Evolutionary conservation across 208 protist species (phyloP), one percentile per base, ranked within the genome.

Genomic region (Crithidia mellificae): DNA sequence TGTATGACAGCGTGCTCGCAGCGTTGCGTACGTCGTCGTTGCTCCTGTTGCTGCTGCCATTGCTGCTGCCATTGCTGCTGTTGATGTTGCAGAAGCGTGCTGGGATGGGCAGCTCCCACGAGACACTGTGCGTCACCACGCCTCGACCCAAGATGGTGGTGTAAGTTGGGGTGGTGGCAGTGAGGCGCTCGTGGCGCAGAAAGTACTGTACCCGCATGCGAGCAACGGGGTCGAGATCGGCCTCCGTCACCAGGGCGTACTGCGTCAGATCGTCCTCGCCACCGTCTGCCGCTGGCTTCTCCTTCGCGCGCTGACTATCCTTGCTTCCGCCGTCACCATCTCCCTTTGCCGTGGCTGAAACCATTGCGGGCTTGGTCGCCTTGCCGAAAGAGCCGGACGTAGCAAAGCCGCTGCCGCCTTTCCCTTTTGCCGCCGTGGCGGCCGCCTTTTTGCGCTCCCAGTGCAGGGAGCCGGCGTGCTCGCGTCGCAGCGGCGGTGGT

Each of bases 151-250:
- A 50, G 2, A 39, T 15, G 17, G 63, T n/a, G 19, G 36, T 74
- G 57, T 62, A 78, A 0, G 38, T 51, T 15, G 73, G 43, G 22
- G 69, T 44, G 11, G n/a, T 12, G 7, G 47, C 30, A 3, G 25
- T 51, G 2, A 72, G 34, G 6, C 66, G 70, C 19, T 86, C 79
- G 15, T 87, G 78, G 24, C 85, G 75, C n/a, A 96, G 64, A 65
- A 90, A 96, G 71, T 96, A 96, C 58, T 88, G 80, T 20, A 96
- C 87, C 11, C 91, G 88, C 19, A 44, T 52, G 62, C 85, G 84
- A 29, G 81, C 66, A 5, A 94, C 72, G 14, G 66, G 15, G 77
- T 96, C 91, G 41, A 96, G 57, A 32, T 85, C 81, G 4, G 52
- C 67, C 66, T 89, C 86, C 0, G 11, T 2, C 32, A 95, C 56